Percentiles rank a stretch among this genome's conserved stretches.
Conservation (phyloP, 495 filamentous ascomycete species). For the Penicilliopsis zonata region DNA sequence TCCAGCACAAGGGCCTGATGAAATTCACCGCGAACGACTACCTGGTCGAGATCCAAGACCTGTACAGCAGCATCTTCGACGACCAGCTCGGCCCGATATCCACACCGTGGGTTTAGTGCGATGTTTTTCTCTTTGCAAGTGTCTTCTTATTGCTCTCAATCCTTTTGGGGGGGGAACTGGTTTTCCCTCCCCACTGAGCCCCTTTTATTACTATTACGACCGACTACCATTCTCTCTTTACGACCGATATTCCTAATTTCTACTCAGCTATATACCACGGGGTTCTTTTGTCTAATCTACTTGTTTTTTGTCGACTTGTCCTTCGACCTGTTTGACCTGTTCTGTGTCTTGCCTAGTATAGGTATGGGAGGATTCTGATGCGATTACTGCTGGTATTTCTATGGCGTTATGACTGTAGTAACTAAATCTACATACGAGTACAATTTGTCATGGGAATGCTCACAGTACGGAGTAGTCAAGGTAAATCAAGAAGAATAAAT, state of each 20-base stretch:
- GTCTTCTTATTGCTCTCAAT: background rate
- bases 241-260: constrained; percentile 6
- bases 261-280: constrained; percentile 18
- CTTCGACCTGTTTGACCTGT: constrained; percentile 1
- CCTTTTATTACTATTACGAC: constrained; percentile 8
- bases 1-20: constrained; percentile 52
- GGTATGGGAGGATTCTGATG: too few relatives aligned
- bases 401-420: too few relatives aligned
- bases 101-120: constrained; percentile 30
- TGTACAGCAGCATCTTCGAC: constrained; percentile 44
- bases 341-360: too few relatives aligned
- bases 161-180: constrained; percentile 11
- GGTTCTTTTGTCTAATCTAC: too few relatives aligned
- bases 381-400: too few relatives aligned
- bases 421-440: too few relatives aligned
- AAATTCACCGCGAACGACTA: constrained; percentile 79
- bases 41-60: constrained; percentile 61
- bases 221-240: constrained; percentile 17
- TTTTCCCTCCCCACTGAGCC: constrained; percentile 3
- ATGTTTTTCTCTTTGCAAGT: background rate
- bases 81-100: constrained; percentile 28
- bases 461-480: too few relatives aligned
- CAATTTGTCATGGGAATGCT: too few relatives aligned
- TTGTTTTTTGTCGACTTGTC: constrained; percentile 1
- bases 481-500: too few relatives aligned